phyloP scores from a whole-genome alignment of 768 basidiomycete genomes.

The Termitomyces bulborhizus region DNA sequence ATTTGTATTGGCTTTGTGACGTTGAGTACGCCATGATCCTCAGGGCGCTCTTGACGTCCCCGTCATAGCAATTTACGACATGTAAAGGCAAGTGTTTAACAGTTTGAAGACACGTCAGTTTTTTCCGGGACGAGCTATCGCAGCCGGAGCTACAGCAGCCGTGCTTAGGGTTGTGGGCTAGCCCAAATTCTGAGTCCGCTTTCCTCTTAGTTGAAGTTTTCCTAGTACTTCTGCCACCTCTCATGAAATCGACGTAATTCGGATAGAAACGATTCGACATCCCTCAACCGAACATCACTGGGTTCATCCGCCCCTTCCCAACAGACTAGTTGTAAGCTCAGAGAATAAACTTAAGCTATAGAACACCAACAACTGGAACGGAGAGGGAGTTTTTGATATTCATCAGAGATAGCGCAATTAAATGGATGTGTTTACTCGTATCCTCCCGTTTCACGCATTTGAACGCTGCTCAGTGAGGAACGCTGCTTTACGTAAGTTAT shows the following conservation, averaged over 20 bases:
- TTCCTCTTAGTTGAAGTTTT: not conserved
- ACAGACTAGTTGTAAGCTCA: not conserved
- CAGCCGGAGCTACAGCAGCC: not conserved
- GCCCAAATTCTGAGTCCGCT: constrained; percentile 5
- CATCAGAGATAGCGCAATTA: not conserved
- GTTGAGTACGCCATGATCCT: not conserved
- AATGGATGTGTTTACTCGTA: too few species aligned
- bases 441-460: not conserved
- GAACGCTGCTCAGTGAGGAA: not conserved
- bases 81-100: not conserved
- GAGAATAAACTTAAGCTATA: not conserved
- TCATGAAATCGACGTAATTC: constrained; percentile 6
- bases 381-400: not conserved
- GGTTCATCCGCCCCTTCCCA: constrained; percentile 12
- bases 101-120: not conserved
- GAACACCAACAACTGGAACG: constrained; percentile 3
- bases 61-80: too few species aligned
- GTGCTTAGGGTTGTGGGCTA: not conserved
- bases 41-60: not conserved
- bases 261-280: constrained; percentile 5
- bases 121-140: not conserved
- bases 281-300: constrained; percentile 16
- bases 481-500: constrained; percentile 6
- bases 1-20: not conserved
- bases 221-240: not conserved